Percentiles rank a stretch among this genome's conserved stretches.
phyloP scores from a whole-genome alignment of 2,329 filamentous ascomycete genomes.

The Dothideomycetes sp. region DNA sequence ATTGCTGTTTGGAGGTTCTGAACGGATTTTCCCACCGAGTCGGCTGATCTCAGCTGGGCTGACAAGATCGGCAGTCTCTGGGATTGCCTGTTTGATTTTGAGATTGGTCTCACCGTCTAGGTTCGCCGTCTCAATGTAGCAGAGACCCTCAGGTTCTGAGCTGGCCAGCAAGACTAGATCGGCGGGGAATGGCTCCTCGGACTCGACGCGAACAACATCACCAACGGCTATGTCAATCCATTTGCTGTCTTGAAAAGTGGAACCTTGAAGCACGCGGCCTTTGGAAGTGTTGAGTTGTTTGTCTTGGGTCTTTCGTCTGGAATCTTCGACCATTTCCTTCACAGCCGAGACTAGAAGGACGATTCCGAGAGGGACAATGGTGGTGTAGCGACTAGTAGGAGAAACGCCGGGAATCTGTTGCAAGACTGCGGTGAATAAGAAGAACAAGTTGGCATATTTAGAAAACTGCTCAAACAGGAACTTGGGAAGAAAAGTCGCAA shows the following conservation, averaged over 20 bases:
- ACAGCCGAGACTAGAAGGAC: constrained; percentile 90
- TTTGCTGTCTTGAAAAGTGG: constrained; percentile 73
- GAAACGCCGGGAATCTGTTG: constrained; percentile 95
- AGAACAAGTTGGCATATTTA: constrained; percentile 98
- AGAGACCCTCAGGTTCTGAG: constrained; percentile 93
- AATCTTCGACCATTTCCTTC: constrained; percentile 92
- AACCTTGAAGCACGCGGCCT: constrained; percentile 72
- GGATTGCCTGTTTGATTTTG: constrained; percentile 96
- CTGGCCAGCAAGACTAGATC: constrained; percentile 87
- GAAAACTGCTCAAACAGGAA: constrained; percentile 98
- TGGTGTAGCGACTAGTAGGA: constrained; percentile 91
- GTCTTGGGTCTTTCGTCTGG: constrained; percentile 79
- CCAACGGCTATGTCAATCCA: constrained; percentile 93
- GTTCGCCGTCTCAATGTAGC: constrained; percentile 98
- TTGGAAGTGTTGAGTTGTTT: constrained; percentile 80
- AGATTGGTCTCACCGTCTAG: constrained; percentile 96
- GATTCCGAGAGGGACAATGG: constrained; percentile 84
- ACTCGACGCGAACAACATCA: constrained; percentile 86
- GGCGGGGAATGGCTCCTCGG: constrained; percentile 88
- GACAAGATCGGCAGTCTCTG: constrained; percentile 81
- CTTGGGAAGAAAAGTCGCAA: constrained; percentile 87
- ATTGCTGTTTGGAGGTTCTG: constrained; percentile 96
- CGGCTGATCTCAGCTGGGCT: constrained; percentile 78
- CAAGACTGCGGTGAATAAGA: constrained; percentile 89
- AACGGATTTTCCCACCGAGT: constrained; percentile 76